A percentile compares a stretch with the other conserved stretches of the same genome.
Conservation (phyloP, 2,329 filamentous ascomycete genomes). For the Apiospora sp. region DNA sequence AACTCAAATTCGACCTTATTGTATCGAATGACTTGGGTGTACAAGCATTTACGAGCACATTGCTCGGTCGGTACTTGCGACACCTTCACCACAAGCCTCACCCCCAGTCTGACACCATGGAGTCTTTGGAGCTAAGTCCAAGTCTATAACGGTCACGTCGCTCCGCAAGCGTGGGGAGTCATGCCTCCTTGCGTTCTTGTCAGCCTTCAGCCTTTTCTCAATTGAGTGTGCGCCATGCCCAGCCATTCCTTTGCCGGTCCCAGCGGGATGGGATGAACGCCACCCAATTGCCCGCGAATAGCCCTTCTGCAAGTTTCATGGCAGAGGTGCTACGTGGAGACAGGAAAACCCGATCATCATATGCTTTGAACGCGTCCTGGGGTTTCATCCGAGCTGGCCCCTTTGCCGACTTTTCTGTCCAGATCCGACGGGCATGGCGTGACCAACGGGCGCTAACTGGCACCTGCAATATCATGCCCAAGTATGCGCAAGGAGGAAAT, state of each 20-base stretch:
- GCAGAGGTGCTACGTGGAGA: background rate
- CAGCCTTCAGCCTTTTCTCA: background rate
- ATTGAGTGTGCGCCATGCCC: background rate
- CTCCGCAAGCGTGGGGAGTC: background rate
- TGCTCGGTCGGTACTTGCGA: background rate
- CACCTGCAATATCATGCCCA: background rate
- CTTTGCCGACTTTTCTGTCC: background rate
- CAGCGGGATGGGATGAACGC: conserved; percentile 12
- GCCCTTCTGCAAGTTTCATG: background rate
- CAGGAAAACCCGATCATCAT: background rate
- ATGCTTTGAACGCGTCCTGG: background rate
- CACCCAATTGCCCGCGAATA: background rate
- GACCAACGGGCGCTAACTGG: background rate
- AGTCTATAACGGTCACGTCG: conserved; percentile 17
- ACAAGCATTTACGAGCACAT: background rate
- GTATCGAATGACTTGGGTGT: background rate
- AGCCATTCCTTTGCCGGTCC: background rate
- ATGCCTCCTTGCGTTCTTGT: background rate
- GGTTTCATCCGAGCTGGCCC: conserved; percentile 10
- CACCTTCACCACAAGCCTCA: background rate
- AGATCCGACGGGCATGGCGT: background rate
- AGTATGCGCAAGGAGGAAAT: conserved; percentile 9
- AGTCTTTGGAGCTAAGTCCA: background rate
- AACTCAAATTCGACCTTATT: background rate
- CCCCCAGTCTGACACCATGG: background rate